Evolutionary conservation across 139 green algal genomes (phyloP), one percentile per base, ranked within the genome.

Genomic region (Closterium sp.): DNA sequence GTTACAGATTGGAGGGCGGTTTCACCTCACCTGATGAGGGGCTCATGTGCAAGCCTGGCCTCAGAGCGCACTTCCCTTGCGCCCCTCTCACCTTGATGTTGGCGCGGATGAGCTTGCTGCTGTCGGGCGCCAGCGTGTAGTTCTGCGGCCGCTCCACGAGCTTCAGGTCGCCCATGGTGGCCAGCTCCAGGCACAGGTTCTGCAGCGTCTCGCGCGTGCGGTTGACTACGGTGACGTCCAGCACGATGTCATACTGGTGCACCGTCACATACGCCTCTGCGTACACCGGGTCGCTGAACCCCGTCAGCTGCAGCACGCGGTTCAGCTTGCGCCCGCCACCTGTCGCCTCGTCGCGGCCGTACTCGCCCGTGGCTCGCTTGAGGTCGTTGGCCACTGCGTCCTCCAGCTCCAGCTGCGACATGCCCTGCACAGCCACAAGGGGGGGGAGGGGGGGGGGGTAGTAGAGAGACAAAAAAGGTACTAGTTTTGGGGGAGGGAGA

Each of bases 151-250:
- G 95, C 94, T 99, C 98, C 88, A 99, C 98, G 84, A 99, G 96
- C 96, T 99, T 99, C 10, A 99, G 95, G 94, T 99, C 98, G 1
- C 98, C 98, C 97, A 99, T 98, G 84, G 98, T 99, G 88, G 98
- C 97, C 86, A 99, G 95, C 96, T 99, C 98, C 94, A 99, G 95
- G 90, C 93, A 97, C 90, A 99, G 94, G 94, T 98, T 98, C 94
- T 99, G 96, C 84, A 96, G 93, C 23, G 95, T 97, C 89, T 97
- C 95, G 7, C 95, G 76, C 84, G 93, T 98, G 88, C 97, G 94
- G 96, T 99, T 99, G 84, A 97, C 95, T 16, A 99, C 96, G 1
- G 96, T 97, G 21, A 99, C 97, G 88, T 99, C 98, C 95, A 99
- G 93, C 36, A 99, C 97, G 86, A 99, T 99, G 94, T 99, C 98